Conservation (phyloP, 352 stramenopile species). For the Pythium dissimile region DNA sequence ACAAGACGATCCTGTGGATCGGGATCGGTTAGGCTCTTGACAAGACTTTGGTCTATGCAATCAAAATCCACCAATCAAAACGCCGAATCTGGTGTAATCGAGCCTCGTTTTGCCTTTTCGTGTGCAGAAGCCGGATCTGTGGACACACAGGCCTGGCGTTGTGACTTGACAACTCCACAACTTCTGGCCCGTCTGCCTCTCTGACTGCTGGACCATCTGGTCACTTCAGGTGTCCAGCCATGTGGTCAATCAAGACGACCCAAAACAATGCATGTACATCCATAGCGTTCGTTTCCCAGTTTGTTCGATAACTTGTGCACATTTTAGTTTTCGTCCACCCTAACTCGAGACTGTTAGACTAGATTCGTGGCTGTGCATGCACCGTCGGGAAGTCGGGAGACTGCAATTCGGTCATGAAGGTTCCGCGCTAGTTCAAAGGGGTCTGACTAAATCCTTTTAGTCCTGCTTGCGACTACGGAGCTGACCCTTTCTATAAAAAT, state of each 20-base stretch:
- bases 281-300: too few species aligned
- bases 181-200: constrained; percentile 9
- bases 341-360: too few species aligned
- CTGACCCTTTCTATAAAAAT: too few species aligned
- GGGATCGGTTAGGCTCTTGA: not conserved
- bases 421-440: too few species aligned
- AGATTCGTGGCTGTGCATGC: too few species aligned
- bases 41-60: not conserved
- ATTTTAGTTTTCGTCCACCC: too few species aligned
- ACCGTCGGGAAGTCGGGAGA: too few species aligned
- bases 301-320: too few species aligned
- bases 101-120: constrained; percentile 15
- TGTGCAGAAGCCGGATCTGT: constrained; percentile 11
- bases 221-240: not conserved
- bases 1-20: not conserved
- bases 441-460: too few species aligned
- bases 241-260: not conserved
- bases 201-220: not conserved
- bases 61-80: constrained; percentile 6
- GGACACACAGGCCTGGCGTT: constrained; percentile 9
- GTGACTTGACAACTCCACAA: not conserved
- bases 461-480: too few species aligned
- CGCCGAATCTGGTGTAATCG: not conserved
- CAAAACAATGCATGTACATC: too few species aligned
- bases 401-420: too few species aligned